These are phyloP conservation scores for Fusarium compactum DNA, from an alignment of 2,329 filamentous ascomycete species.

Conservation along the genomic window DNA sequence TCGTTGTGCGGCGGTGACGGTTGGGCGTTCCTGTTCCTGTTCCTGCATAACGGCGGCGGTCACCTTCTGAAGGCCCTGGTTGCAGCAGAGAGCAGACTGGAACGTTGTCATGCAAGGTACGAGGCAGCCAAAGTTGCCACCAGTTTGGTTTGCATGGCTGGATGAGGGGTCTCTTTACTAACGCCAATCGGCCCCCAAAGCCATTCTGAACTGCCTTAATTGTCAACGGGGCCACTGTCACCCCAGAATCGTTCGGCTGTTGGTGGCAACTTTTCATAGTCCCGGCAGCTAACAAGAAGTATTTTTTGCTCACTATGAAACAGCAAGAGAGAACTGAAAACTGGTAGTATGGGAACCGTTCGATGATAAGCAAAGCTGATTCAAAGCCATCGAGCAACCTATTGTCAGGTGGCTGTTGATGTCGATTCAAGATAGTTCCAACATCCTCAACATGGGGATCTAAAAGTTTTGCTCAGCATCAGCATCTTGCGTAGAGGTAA, in stretches of 20 bases:
- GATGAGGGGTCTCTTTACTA: conserved; percentile 34
- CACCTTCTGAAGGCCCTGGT: conserved; percentile 31
- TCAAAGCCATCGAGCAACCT: background rate
- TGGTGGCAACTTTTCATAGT: conserved; percentile 22
- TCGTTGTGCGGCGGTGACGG: conserved; percentile 32
- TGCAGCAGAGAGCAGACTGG: conserved; percentile 39
- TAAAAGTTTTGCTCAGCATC: conserved; percentile 4
- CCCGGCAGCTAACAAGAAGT: conserved; percentile 19
- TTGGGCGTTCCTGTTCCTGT: conserved; percentile 48
- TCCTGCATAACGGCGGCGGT: conserved; percentile 47
- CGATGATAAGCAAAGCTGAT: conserved; percentile 1
- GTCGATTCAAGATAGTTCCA: conserved; percentile 38
- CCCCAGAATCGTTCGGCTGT: conserved; percentile 33
- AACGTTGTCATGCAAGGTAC: conserved; percentile 47
- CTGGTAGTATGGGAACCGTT: conserved; percentile 1
- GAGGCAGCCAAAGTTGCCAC: conserved; percentile 34
- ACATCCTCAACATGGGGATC: conserved; percentile 8
- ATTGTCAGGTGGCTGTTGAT: conserved; percentile 12
- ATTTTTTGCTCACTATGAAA: conserved; percentile 12
- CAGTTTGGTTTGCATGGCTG: conserved; percentile 9
- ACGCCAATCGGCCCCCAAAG: conserved; percentile 31
- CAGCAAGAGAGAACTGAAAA: conserved; percentile 5
- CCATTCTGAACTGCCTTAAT: conserved; percentile 26
- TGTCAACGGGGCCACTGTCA: conserved; percentile 26
- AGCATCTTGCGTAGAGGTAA: background rate